These are phyloP conservation scores for Venturia effusa DNA, from an alignment of 2,329 filamentous ascomycete genomes.

Conservation along the genomic window DNA sequence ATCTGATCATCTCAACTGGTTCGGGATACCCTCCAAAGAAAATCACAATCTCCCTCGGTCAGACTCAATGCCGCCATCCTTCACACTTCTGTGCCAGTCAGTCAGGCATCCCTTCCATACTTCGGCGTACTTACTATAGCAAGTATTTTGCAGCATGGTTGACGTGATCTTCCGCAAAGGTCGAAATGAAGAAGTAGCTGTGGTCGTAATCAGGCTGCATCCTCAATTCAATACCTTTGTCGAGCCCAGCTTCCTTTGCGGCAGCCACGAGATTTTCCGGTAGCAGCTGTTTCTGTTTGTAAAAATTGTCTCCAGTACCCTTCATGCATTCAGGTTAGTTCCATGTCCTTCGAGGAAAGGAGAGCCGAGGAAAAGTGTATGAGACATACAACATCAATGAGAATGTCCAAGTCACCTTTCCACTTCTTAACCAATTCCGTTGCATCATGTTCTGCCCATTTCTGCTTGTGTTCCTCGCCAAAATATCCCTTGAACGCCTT, in stretches of 20 bases:
- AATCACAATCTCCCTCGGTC: not conserved
- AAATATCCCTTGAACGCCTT: constrained; percentile 94
- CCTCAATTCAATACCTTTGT: constrained; percentile 60
- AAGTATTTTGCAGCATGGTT: constrained; percentile 85
- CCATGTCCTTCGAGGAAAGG: not conserved
- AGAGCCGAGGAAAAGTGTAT: constrained; percentile 17
- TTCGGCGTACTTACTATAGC: not conserved
- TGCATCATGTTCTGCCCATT: constrained; percentile 85
- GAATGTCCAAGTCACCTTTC: constrained; percentile 56
- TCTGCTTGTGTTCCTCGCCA: constrained; percentile 57
- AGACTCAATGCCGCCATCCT: not conserved
- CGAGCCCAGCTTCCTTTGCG: constrained; percentile 57
- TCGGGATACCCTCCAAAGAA: no score
- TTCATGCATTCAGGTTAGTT: constrained; percentile 36
- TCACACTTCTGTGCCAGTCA: not conserved
- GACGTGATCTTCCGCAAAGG: constrained; percentile 82
- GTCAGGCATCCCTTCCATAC: not conserved
- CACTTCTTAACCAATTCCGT: constrained; percentile 76
- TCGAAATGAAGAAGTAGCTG: constrained; percentile 93
- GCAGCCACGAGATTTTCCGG: constrained; percentile 86
- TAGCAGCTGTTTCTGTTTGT: constrained; percentile 83
- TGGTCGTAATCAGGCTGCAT: constrained; percentile 93
- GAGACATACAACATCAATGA: constrained; percentile 70
- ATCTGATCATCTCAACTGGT: no score
- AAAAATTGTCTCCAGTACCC: constrained; percentile 86